Conservation (phyloP, 805 yeast genomes). For the Torulaspora franciscae region DNA sequence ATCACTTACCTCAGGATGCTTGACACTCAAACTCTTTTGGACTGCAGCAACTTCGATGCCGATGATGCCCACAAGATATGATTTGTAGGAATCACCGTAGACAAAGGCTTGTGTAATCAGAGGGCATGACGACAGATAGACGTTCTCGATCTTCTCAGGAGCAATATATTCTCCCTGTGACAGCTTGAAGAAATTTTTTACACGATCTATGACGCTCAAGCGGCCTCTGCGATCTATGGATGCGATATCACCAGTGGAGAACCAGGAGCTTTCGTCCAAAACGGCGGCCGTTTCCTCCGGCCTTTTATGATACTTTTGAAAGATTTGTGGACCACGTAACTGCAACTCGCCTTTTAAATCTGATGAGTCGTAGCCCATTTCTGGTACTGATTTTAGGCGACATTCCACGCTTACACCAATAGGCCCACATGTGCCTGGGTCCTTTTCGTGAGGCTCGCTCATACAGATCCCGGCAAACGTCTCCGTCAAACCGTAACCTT, state of each 20-base stretch:
- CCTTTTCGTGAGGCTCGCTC: constrained; percentile 43
- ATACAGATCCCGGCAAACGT: constrained; percentile 57
- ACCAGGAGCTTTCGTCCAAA: constrained; percentile 58
- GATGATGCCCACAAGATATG: constrained; percentile 53
- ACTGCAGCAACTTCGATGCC: constrained; percentile 54
- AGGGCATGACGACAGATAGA: constrained; percentile 51
- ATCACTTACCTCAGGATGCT: constrained; percentile 31
- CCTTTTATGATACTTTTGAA: constrained; percentile 51
- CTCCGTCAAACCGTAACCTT: constrained; percentile 78
- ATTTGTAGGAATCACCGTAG: constrained; percentile 58
- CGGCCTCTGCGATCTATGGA: constrained; percentile 49
- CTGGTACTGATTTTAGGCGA: constrained; percentile 59
- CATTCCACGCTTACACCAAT: constrained; percentile 52
- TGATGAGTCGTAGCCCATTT: constrained; percentile 48
- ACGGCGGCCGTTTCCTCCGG: constrained; percentile 50
- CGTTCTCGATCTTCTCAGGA: constrained; percentile 69
- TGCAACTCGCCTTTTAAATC: constrained; percentile 56
- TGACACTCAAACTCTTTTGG: constrained; percentile 31
- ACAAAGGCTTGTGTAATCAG: constrained; percentile 50
- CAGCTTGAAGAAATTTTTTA: constrained; percentile 70
- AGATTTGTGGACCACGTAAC: constrained; percentile 61
- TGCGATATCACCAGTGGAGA: constrained; percentile 64
- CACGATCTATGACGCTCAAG: constrained; percentile 62
- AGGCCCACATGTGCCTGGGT: constrained; percentile 57
- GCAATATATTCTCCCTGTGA: constrained; percentile 68